Evolutionary conservation across 2,329 filamentous ascomycete genomes (phyloP).

Genomic region (Cordyceps javanica): DNA sequence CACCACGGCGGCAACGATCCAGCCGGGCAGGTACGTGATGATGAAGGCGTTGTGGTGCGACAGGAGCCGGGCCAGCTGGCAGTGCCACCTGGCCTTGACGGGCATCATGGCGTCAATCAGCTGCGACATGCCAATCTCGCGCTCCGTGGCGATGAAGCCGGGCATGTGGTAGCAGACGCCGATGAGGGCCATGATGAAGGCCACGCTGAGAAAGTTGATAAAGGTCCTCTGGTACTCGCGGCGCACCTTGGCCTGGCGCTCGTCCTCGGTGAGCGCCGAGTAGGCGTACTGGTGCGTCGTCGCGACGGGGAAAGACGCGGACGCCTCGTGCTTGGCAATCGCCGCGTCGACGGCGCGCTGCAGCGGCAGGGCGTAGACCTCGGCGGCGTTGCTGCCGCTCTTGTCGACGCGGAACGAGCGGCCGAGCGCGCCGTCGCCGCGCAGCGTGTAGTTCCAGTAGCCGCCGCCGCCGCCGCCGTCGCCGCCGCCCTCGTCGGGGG

Average conservation of each 20-base stretch:
- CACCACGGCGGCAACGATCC: constrained; percentile 34
- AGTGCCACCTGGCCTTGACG: constrained; percentile 47
- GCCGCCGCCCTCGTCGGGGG: constrained; percentile 51
- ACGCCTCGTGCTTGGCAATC: constrained; percentile 33
- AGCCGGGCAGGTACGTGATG: constrained; percentile 50
- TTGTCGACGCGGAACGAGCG: constrained; percentile 48
- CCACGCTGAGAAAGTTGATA: constrained; percentile 59
- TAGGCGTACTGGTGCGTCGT: constrained; percentile 28
- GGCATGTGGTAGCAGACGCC: constrained; percentile 67
- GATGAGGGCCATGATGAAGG: constrained; percentile 63
- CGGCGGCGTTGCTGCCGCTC: constrained; percentile 51
- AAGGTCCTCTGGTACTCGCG: constrained; percentile 57
- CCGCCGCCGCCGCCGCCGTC: constrained; percentile 42
- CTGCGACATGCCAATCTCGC: constrained; percentile 65
- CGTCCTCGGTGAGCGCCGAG: constrained; percentile 33
- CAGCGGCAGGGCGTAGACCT: constrained; percentile 62
- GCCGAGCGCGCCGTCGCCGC: constrained; percentile 55
- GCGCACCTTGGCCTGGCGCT: constrained; percentile 49
- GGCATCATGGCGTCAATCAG: constrained; percentile 71
- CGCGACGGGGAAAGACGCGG: constrained; percentile 23
- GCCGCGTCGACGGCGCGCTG: constrained; percentile 62
- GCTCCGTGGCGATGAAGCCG: constrained; percentile 62
- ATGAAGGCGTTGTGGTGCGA: constrained; percentile 64
- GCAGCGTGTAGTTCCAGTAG: constrained; percentile 67
- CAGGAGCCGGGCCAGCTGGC: constrained; percentile 32